Conservation (phyloP, 108 stramenopile genomes). For the Nitzschia palea region DNA sequence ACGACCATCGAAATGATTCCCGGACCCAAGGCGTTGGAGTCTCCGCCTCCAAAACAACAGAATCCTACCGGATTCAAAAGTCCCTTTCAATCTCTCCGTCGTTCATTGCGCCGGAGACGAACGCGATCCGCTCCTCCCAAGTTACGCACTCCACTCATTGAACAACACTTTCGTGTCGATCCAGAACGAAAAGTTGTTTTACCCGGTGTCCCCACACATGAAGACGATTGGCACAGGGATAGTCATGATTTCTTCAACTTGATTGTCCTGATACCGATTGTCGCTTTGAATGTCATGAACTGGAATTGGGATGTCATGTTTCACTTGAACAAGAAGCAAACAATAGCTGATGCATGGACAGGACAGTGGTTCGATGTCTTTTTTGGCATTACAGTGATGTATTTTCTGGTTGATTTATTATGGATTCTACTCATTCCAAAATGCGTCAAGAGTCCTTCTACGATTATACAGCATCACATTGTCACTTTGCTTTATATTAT, state of each 20-base stretch:
- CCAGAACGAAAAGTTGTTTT: conserved; percentile 46
- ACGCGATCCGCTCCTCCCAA: conserved; percentile 36
- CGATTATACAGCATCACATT: conserved; percentile 85
- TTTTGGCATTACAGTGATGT: conserved; percentile 50
- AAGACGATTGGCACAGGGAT: conserved; percentile 72
- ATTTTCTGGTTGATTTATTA: conserved; percentile 70
- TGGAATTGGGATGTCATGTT: conserved; percentile 83
- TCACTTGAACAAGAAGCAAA: conserved; percentile 30
- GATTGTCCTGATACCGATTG: conserved; percentile 74
- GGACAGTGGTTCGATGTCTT: conserved; percentile 80
- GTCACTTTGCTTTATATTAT: conserved; percentile 74
- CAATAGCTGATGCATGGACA: conserved; percentile 68
- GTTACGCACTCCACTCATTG: conserved; percentile 35
- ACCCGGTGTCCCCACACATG: conserved; percentile 72
- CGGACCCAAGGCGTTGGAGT: not conserved
- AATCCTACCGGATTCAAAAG: not conserved
- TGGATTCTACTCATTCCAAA: conserved; percentile 68
- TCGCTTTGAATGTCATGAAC: conserved; percentile 80
- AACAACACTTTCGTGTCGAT: conserved; percentile 75
- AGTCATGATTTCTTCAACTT: conserved; percentile 88
- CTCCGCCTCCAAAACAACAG: not conserved
- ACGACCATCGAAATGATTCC: conserved; percentile 13
- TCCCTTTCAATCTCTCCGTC: conserved; percentile 1
- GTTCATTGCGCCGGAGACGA: conserved; percentile 1
- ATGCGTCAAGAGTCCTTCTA: conserved; percentile 65